A percentile compares a stretch with the other conserved stretches of the same genome.
phyloP scores from a whole-genome alignment of 441 rosid genomes.

The Erodium texanum region DNA sequence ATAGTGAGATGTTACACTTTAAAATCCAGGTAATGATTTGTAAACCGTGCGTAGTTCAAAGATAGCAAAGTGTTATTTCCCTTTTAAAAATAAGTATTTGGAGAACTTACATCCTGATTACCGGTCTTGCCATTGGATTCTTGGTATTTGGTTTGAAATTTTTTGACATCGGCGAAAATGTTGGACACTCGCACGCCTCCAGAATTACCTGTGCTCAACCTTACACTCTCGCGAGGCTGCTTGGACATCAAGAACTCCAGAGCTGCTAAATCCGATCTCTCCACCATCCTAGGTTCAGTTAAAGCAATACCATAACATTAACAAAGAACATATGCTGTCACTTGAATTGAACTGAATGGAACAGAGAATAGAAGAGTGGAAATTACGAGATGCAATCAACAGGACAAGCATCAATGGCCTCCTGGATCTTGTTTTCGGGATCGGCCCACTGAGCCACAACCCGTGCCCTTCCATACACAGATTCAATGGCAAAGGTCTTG shows the following conservation, averaged over 20 bases:
- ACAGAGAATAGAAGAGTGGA: not conserved
- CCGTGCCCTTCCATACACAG: conserved; percentile 68
- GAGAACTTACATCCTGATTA: conserved; percentile 22
- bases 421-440: conserved; percentile 54
- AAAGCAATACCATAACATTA: not conserved
- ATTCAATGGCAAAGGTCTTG: conserved; percentile 74
- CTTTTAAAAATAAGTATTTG: not conserved
- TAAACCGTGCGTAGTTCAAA: no score
- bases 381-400: conserved; percentile 76
- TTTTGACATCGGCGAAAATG: conserved; percentile 69
- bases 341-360: not conserved
- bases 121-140: conserved; percentile 9
- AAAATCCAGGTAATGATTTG: no score
- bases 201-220: conserved; percentile 51
- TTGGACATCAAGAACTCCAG: conserved; percentile 80
- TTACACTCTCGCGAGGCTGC: conserved; percentile 76
- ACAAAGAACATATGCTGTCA: not conserved
- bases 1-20: no score
- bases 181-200: conserved; percentile 57
- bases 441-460: conserved; percentile 96
- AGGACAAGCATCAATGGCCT: conserved; percentile 76
- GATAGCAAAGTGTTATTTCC: no score
- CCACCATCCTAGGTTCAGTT: conserved; percentile 42
- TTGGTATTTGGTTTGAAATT: conserved; percentile 43
- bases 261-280: conserved; percentile 72